phyloP scores from a whole-genome alignment of 148 eudicot genomes.

The Rheum nobile region DNA sequence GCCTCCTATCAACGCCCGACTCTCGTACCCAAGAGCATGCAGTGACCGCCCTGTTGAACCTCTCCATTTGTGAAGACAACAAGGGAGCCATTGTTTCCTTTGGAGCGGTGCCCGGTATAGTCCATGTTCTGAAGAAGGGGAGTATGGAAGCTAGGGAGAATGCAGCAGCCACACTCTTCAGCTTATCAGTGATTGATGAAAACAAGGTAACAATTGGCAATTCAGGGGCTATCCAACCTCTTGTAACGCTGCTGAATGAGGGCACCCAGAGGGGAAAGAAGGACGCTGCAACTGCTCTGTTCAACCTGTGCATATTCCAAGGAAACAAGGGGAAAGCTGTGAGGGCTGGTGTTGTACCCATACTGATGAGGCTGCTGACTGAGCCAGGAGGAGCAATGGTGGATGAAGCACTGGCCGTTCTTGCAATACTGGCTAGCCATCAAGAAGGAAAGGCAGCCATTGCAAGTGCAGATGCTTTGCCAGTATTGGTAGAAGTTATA shows the following conservation, averaged over 20 bases:
- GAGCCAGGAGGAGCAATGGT: conserved; percentile 77
- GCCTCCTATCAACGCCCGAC: conserved; percentile 10
- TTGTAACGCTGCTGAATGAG: conserved; percentile 61
- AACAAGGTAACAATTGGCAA: conserved; percentile 81
- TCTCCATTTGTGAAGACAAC: conserved; percentile 13
- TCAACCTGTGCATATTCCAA: conserved; percentile 83
- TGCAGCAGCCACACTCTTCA: conserved; percentile 49
- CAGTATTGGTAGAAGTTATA: conserved; percentile 68
- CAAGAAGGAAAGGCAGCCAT: conserved; percentile 75
- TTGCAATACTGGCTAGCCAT: conserved; percentile 81
- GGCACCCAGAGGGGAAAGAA: conserved; percentile 90
- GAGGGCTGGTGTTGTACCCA: conserved; percentile 75
- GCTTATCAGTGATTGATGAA: conserved; percentile 87
- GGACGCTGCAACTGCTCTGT: conserved; percentile 93
- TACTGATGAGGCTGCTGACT: conserved; percentile 62
- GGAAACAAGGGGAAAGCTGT: conserved; percentile 91
- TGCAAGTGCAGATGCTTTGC: conserved; percentile 68
- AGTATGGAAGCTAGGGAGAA: conserved; percentile 14
- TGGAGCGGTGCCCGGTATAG: conserved; percentile 1
- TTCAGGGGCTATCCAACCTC: conserved; percentile 82
- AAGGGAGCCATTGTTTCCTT: conserved; percentile 1
- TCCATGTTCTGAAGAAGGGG: conserved; percentile 9
- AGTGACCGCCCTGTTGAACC: conserved; percentile 15
- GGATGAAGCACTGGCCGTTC: conserved; percentile 80
- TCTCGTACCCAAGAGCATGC: conserved; percentile 13